phyloP scores from a whole-genome alignment of 2,329 filamentous ascomycete species.

The Calonectria fujianensis region DNA sequence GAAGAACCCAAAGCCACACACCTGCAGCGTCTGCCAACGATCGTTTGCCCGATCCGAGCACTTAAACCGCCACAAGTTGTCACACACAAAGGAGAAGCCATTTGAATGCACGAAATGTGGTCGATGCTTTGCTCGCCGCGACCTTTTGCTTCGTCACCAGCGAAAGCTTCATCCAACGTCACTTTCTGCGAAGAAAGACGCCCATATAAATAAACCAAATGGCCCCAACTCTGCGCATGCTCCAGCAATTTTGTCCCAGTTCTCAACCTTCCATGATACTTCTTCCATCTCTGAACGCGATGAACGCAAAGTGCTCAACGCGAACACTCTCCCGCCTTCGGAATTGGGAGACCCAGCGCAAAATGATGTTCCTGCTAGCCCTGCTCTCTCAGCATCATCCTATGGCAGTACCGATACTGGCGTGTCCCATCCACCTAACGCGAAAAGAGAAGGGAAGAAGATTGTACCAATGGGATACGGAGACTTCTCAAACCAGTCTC shows the following conservation, averaged over 20 bases:
- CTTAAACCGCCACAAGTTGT: slow-evolving; percentile 96
- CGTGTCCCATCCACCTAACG: neutral
- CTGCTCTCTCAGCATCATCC: neutral
- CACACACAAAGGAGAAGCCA: slow-evolving; percentile 99
- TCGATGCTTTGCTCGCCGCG: slow-evolving; percentile 94
- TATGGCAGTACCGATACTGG: neutral
- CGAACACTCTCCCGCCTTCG: neutral
- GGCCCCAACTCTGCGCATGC: neutral
- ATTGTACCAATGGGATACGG: neutral
- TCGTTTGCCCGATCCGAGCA: slow-evolving; percentile 97
- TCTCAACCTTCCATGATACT: neutral
- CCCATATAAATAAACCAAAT: neutral
- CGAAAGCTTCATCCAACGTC: slow-evolving; percentile 98
- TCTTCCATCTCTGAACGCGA: neutral
- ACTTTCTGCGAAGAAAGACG: neutral
- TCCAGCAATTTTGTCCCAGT: neutral
- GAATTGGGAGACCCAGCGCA: neutral
- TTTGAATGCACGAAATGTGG: slow-evolving; percentile 98
- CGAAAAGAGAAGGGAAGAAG: neutral
- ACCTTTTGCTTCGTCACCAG: slow-evolving; percentile 94
- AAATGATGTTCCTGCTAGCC: neutral
- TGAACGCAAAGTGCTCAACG: neutral
- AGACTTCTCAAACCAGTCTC: neutral
- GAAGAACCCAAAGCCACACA: slow-evolving; percentile 96
- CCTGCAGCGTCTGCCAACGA: slow-evolving; percentile 91